Evolutionary conservation across 306 rosid genomes (phyloP).

Genomic region (Adenanthera pavonina): DNA sequence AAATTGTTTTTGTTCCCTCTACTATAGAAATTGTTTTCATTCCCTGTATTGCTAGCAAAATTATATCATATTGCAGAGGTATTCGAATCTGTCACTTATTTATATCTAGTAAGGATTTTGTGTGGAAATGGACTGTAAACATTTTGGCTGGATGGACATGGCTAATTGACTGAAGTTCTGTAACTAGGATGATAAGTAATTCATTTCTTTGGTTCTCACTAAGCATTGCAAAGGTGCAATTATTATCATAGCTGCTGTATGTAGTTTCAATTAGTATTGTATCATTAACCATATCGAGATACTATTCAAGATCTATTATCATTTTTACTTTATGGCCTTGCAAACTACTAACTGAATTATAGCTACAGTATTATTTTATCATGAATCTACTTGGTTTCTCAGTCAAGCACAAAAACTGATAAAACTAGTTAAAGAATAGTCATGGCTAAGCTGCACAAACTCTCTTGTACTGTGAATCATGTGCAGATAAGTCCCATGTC

Average conservation of each 20-base stretch:
- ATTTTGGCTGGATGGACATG: conserved; percentile 24
- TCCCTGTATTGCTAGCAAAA: background rate
- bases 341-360: conserved; percentile 13
- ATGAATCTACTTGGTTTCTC: conserved; percentile 16
- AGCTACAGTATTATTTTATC: conserved; percentile 1
- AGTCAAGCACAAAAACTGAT: background rate
- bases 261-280: background rate
- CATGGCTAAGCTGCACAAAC: too few relatives aligned
- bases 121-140: conserved; percentile 18
- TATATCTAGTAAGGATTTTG: conserved; percentile 3
- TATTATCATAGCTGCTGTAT: background rate
- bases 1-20: conserved; percentile 1
- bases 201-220: conserved; percentile 16
- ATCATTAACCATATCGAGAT: background rate
- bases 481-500: background rate
- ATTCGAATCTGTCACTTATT: conserved; percentile 32
- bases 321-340: background rate
- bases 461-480: too few relatives aligned
- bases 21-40: conserved; percentile 3
- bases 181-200: conserved; percentile 2
- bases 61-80: conserved; percentile 22
- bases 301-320: background rate
- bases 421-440: too few relatives aligned
- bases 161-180: conserved; percentile 3
- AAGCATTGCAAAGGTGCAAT: conserved; percentile 27